Evolutionary conservation across 768 basidiomycete species (phyloP).

Genomic region (Lactarius evosmus): DNA sequence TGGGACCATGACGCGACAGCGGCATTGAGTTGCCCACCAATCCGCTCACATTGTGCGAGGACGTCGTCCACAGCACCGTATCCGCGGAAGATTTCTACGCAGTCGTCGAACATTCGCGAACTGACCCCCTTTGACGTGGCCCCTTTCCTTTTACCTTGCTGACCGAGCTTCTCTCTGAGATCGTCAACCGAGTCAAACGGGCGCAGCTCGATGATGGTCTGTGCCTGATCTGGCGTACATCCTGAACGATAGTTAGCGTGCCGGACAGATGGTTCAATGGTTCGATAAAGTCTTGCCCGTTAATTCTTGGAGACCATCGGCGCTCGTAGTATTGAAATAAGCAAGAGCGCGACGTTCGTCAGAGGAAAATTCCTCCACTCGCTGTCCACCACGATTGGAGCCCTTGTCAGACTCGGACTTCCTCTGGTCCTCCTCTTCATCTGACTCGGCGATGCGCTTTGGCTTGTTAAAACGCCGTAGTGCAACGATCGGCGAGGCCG

Average conservation of each 20-base stretch:
- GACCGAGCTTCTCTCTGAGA: slow-evolving; percentile 68
- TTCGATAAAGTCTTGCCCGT: slow-evolving; percentile 50
- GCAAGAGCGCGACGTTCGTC: slow-evolving; percentile 54
- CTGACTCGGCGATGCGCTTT: slow-evolving; percentile 56
- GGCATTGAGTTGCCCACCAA: slow-evolving; percentile 68
- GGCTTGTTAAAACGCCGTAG: slow-evolving; percentile 48
- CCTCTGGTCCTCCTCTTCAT: slow-evolving; percentile 67
- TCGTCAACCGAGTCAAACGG: slow-evolving; percentile 79
- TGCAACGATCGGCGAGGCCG: slow-evolving; percentile 42
- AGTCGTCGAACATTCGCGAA: slow-evolving; percentile 87
- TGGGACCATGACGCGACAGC: slow-evolving; percentile 78
- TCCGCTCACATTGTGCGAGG: slow-evolving; percentile 82
- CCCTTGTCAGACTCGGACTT: slow-evolving; percentile 52
- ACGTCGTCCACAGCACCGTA: slow-evolving; percentile 88
- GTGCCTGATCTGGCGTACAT: slow-evolving; percentile 78
- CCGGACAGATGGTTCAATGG: background rate
- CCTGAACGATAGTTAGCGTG: slow-evolving; percentile 41
- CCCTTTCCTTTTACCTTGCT: slow-evolving; percentile 73
- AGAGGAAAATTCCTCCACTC: slow-evolving; percentile 36
- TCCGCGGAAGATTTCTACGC: slow-evolving; percentile 75
- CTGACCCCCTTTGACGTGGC: slow-evolving; percentile 80
- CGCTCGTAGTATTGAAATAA: slow-evolving; percentile 63
- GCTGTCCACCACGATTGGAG: slow-evolving; percentile 34
- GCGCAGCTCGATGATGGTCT: slow-evolving; percentile 69
- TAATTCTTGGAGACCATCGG: slow-evolving; percentile 67